Evolutionary conservation across 2,329 filamentous ascomycete species (phyloP).

Genomic region (Akanthomyces dipterigenus): DNA sequence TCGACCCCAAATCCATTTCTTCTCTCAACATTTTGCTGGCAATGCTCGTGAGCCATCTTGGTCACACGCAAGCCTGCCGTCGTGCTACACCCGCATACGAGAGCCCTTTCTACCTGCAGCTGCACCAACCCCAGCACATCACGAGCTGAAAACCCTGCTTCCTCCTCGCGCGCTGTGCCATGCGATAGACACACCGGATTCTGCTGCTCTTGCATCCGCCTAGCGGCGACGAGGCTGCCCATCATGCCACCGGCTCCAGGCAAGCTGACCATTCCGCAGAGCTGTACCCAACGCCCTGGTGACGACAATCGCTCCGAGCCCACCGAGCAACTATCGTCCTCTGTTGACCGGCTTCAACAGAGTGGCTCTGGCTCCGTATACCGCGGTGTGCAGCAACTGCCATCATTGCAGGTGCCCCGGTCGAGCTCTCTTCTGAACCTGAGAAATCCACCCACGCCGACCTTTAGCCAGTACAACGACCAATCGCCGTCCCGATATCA

Average conservation of each 20-base stretch:
- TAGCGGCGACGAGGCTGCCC: constrained; percentile 5
- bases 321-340: neutral
- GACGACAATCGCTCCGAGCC: neutral
- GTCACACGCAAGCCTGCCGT: constrained; percentile 1
- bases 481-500: neutral
- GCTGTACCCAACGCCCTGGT: neutral
- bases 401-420: neutral
- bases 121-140: neutral
- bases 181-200: neutral
- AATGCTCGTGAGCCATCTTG: neutral
- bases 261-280: constrained; percentile 11
- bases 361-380: neutral
- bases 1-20: constrained; percentile 1
- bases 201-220: constrained; percentile 1
- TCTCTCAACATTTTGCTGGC: neutral
- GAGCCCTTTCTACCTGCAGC: neutral
- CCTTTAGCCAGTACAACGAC: neutral
- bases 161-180: neutral
- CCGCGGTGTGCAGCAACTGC: constrained; percentile 5
- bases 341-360: constrained; percentile 4
- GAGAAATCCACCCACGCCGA: constrained; percentile 1
- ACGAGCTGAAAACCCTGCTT: neutral
- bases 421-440: constrained; percentile 8
- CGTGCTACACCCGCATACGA: neutral
- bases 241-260: constrained; percentile 3